Conservation (phyloP, 2,329 filamentous ascomycete species). For the Penicillium sp. region DNA sequence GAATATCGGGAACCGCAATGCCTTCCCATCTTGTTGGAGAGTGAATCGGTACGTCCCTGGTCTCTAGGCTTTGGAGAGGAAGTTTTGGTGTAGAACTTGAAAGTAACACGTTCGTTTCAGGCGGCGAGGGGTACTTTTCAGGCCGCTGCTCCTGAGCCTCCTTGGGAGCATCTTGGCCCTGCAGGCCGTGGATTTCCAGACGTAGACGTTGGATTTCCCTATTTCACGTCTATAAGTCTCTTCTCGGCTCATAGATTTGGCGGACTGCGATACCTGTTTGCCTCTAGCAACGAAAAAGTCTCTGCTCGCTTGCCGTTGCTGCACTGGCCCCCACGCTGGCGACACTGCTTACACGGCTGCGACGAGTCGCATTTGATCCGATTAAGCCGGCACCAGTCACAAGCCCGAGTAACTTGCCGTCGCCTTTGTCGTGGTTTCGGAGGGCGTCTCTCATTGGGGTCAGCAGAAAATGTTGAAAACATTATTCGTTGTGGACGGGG, state of each 20-base stretch:
- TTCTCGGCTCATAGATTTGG: neutral
- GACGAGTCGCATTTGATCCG: slow-evolving; percentile 34
- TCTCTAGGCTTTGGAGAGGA: neutral
- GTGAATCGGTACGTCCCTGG: neutral
- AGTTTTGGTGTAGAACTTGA: neutral
- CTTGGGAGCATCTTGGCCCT: neutral
- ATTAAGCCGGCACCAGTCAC: slow-evolving; percentile 33
- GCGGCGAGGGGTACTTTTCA: slow-evolving; percentile 1
- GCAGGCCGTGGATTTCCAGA: neutral
- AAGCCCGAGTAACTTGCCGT: slow-evolving; percentile 28
- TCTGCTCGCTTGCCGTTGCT: slow-evolving; percentile 19
- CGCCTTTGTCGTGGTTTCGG: slow-evolving; percentile 19
- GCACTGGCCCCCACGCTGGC: slow-evolving; percentile 22
- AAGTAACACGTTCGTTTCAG: neutral
- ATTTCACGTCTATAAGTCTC: neutral
- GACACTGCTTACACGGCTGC: slow-evolving; percentile 31
- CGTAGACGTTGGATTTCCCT: slow-evolving; percentile 7
- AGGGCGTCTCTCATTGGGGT: neutral
- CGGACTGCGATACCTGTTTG: neutral
- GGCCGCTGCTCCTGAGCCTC: neutral
- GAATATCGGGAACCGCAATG: slow-evolving; percentile 3
- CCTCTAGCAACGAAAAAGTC: neutral
- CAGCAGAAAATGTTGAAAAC: slow-evolving; percentile 11
- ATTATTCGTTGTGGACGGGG: neutral
- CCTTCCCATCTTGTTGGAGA: neutral